Base-by-base conservation (phyloP, 345 rosid species). In the Carallia pectinifolia region DNA sequence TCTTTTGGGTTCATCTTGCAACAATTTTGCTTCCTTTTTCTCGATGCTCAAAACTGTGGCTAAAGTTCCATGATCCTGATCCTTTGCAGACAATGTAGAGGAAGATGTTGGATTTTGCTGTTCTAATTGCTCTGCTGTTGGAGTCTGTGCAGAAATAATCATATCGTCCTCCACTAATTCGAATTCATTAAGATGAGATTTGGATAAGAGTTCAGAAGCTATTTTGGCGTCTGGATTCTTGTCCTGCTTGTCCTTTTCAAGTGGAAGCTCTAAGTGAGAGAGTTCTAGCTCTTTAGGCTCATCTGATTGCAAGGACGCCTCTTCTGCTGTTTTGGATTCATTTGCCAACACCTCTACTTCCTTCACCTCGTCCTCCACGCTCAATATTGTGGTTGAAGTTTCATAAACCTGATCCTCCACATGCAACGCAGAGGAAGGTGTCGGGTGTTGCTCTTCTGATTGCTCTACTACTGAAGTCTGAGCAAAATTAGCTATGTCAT, bases 121-220 rank as follows among this genome's bases (percentile, higher is more conserved):
- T 72, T 79, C 68, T 64, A 71, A 64, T 61, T 62, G 73, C 69
- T 76, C 77, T 37, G 70, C 65, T 66, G 79, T 66, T 47, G 71
- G 62, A 71, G 47, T 55, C 19, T 55, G 7, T 2, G 2, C 67
- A 48, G 76, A 71, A 39, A 27, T 37, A 37, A 52, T 55, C 55
- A 47, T 74, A 59, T 71, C 71, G 64, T 70, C 67, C 70, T 50
- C 39, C 39, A 67, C 73, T 54, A 37, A 69, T 34, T n/a, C 48
- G 18, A 7, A 3, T 23, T 19, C 70, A 58, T 58, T 6, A 55
- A 68, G 58, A 47, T 66, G 34, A 13, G 62, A 27, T 15, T 60
- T 61, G 39, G 58, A 4, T 63, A 15, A 53, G 13, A 31, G 27
- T 59, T 72, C 62, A 27, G 55, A 61, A 52, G n/a, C 58, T 68